These are phyloP conservation scores for Rhizodiscina lignyota DNA, from an alignment of 495 filamentous ascomycete genomes.

Conservation along the genomic window DNA sequence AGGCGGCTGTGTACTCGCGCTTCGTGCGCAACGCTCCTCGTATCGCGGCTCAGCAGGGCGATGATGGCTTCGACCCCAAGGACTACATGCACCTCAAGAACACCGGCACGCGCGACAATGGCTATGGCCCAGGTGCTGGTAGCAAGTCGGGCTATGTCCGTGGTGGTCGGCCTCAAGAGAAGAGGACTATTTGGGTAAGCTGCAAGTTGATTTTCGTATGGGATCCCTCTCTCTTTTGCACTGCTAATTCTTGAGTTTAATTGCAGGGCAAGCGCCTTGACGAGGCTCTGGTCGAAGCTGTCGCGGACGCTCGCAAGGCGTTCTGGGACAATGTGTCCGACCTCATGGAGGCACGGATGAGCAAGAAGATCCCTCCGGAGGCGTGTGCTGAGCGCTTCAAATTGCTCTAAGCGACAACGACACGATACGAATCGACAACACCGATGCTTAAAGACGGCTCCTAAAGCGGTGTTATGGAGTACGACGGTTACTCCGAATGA, in stretches of 20 bases:
- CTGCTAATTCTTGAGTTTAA: too few relatives aligned
- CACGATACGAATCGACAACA: too few relatives aligned
- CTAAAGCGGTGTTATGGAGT: too few relatives aligned
- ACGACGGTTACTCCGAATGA: too few relatives aligned
- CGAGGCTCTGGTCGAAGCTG: slow-evolving; percentile 5
- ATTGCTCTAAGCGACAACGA: too few relatives aligned
- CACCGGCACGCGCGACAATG: slow-evolving; percentile 2
- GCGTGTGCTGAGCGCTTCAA: too few relatives aligned
- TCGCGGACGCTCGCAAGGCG: slow-evolving; percentile 1
- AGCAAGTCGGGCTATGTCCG: neutral
- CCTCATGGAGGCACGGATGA: too few relatives aligned
- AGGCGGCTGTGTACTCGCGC: slow-evolving; percentile 16
- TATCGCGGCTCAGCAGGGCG: slow-evolving; percentile 12
- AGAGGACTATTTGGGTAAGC: slow-evolving; percentile 1
- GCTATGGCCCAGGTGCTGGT: neutral
- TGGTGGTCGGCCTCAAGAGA: slow-evolving; percentile 1
- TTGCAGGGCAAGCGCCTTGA: slow-evolving; percentile 1
- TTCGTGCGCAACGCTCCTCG: slow-evolving; percentile 17
- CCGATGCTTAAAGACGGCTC: too few relatives aligned
- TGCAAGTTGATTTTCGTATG: neutral
- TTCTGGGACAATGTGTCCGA: slow-evolving; percentile 8
- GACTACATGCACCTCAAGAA: slow-evolving; percentile 15
- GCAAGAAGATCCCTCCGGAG: too few relatives aligned
- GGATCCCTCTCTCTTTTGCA: too few relatives aligned
- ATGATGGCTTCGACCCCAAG: slow-evolving; percentile 11